Conservation (phyloP, 1,284 basidiomycete genomes). For the Xerocomus minutiporus region DNA sequence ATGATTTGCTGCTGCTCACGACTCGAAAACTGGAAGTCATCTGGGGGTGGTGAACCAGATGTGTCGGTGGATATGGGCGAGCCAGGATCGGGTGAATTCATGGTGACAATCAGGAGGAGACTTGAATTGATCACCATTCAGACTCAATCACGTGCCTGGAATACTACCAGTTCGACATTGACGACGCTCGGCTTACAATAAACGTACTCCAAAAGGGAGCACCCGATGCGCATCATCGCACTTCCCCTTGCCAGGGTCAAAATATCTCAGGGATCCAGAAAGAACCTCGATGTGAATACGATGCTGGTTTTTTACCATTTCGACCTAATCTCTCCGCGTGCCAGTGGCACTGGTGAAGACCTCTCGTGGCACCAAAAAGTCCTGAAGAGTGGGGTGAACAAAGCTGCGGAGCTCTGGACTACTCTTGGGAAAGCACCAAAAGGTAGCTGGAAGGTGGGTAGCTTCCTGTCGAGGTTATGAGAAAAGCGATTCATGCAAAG, state of each 20-base stretch:
- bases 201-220: constrained; percentile 21
- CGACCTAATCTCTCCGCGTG: constrained; percentile 25
- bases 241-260: constrained; percentile 37
- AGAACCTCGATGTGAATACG: constrained; percentile 8
- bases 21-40: constrained; percentile 31
- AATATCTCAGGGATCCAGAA: constrained; percentile 10
- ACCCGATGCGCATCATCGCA: constrained; percentile 45
- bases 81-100: constrained; percentile 34
- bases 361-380: constrained; percentile 18
- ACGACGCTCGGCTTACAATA: constrained; percentile 18
- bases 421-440: constrained; percentile 59
- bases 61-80: constrained; percentile 35
- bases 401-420: constrained; percentile 55
- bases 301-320: constrained; percentile 48
- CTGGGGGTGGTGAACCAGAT: constrained; percentile 33
- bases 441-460: constrained; percentile 65
- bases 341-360: constrained; percentile 1
- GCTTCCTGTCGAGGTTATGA: neutral
- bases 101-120: constrained; percentile 5
- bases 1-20: constrained; percentile 30
- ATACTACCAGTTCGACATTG: neutral
- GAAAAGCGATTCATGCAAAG: constrained; percentile 4
- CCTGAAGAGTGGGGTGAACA: constrained; percentile 44
- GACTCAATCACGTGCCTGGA: constrained; percentile 24
- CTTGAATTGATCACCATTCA: no score